Evolutionary conservation across 805 yeast genomes (phyloP).

Genomic region (Yarrowia osloensis): DNA sequence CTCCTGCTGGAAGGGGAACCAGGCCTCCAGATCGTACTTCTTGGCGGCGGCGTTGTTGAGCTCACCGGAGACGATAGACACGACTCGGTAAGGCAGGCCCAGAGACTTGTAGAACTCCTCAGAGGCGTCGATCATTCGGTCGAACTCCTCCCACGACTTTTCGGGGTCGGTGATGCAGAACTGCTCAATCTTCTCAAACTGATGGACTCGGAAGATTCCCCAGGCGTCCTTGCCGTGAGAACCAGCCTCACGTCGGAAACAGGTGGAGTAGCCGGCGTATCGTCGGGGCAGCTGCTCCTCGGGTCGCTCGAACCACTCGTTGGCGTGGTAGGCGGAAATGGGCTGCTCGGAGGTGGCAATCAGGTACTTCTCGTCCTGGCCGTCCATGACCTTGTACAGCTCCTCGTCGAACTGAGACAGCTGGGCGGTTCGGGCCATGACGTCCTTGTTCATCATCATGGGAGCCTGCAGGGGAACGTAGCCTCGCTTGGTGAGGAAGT

Average conservation of each 20-base stretch:
- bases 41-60: conserved; percentile 98
- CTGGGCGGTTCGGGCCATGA: conserved; percentile 99
- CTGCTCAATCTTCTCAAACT: conserved; percentile 97
- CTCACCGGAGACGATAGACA: conserved; percentile 97
- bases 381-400: conserved; percentile 93
- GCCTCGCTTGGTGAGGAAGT: conserved; percentile 73
- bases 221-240: conserved; percentile 99
- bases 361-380: conserved; percentile 95
- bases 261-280: conserved; percentile 97
- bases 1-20: conserved; percentile 99
- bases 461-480: conserved; percentile 96
- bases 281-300: conserved; percentile 93
- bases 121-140: conserved; percentile 85
- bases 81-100: conserved; percentile 94
- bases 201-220: conserved; percentile 99
- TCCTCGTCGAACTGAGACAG: conserved; percentile 98
- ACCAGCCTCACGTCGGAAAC: conserved; percentile 99
- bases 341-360: conserved; percentile 99
- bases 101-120: conserved; percentile 93
- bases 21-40: conserved; percentile 97
- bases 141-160: conserved; percentile 96
- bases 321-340: conserved; percentile 94
- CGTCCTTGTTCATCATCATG: conserved; percentile 99
- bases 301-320: conserved; percentile 98
- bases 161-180: conserved; percentile 96